Conservation (phyloP, 1,139 yeast genomes). For the Debaryomyces fabryi region DNA sequence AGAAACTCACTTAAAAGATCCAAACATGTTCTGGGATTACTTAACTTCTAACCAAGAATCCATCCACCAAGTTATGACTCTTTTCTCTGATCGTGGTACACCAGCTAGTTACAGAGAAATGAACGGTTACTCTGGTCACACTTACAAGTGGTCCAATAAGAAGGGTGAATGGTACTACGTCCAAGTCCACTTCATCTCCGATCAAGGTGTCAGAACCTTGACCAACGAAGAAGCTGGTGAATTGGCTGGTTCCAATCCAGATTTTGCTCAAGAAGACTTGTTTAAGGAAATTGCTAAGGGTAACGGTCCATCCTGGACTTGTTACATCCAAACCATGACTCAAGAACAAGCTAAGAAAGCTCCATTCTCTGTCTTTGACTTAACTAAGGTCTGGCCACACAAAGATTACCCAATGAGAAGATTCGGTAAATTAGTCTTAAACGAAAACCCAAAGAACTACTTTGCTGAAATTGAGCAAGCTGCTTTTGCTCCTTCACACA, state of each 20-base stretch:
- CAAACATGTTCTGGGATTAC: constrained; percentile 75
- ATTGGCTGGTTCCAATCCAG: constrained; percentile 65
- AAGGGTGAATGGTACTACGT: constrained; percentile 69
- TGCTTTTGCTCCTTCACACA: constrained; percentile 81
- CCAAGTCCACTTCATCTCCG: constrained; percentile 62
- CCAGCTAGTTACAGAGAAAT: constrained; percentile 66
- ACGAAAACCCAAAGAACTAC: constrained; percentile 75
- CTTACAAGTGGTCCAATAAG: constrained; percentile 67
- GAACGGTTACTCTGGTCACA: constrained; percentile 76
- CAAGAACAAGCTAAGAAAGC: constrained; percentile 61
- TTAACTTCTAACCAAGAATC: constrained; percentile 64
- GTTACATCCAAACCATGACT: constrained; percentile 69
- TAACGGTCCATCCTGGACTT: constrained; percentile 64
- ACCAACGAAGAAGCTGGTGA: constrained; percentile 60
- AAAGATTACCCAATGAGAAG: constrained; percentile 72
- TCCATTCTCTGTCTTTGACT: constrained; percentile 67
- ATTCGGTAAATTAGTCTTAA: constrained; percentile 69
- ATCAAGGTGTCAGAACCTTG: constrained; percentile 61
- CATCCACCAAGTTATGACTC: constrained; percentile 61
- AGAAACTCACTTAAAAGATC: constrained; percentile 78
- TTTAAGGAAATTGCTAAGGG: constrained; percentile 63
- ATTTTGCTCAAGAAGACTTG: constrained; percentile 64
- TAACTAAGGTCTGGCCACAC: constrained; percentile 84
- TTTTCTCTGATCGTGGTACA: constrained; percentile 71
- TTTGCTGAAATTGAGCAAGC: constrained; percentile 84